phyloP scores from a whole-genome alignment of 2,329 filamentous ascomycete genomes.

The Penicillium thymicola region DNA sequence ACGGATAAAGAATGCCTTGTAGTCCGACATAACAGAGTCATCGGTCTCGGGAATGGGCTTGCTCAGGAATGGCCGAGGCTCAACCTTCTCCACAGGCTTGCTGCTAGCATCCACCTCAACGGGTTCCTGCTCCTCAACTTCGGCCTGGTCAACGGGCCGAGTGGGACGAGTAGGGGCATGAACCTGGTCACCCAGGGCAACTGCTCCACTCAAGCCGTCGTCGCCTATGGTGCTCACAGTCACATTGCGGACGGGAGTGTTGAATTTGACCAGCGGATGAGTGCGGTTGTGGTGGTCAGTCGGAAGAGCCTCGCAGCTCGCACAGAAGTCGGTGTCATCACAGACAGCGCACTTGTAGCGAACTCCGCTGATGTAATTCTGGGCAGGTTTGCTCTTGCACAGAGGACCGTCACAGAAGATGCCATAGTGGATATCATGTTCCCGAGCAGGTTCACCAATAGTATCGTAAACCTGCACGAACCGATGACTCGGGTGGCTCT shows the following conservation, averaged over 20 bases:
- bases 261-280: constrained; percentile 97
- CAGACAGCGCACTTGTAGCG: constrained; percentile 98
- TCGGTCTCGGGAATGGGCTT: not conserved
- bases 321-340: constrained; percentile 92
- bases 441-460: constrained; percentile 46
- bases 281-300: constrained; percentile 84
- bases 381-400: constrained; percentile 57
- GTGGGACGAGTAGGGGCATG: constrained; percentile 52
- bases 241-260: constrained; percentile 83
- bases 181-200: constrained; percentile 69
- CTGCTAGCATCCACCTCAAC: constrained; percentile 21
- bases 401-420: constrained; percentile 95
- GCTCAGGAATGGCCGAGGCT: not conserved
- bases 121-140: constrained; percentile 27
- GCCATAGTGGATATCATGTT: constrained; percentile 65
- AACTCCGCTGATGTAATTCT: constrained; percentile 68
- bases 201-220: constrained; percentile 62
- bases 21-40: constrained; percentile 5
- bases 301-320: constrained; percentile 85
- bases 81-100: constrained; percentile 5
- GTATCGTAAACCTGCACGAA: constrained; percentile 85
- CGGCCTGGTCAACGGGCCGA: constrained; percentile 4
- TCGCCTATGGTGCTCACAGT: constrained; percentile 82
- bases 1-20: constrained; percentile 67
- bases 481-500: constrained; percentile 76